Base-by-base conservation (phyloP, 208 protist genomes). In the Porcisia hertigi region DNA sequence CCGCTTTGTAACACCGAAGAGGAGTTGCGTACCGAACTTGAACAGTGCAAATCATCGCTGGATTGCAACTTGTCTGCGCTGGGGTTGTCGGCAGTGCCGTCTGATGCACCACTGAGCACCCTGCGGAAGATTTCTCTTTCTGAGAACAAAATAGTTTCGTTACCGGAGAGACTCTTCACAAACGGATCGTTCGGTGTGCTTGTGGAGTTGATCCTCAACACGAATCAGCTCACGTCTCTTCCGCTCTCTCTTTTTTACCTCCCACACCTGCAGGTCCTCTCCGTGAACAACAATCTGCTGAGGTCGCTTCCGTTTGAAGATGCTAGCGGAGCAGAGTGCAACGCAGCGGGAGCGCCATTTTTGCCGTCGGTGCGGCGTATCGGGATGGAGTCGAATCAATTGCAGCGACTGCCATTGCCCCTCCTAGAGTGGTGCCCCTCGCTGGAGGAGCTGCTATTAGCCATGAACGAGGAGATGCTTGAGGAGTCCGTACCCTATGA, bases 221-320 rank as follows among this genome's bases (percentile, higher is more conserved):
- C 89, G 0, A 97, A 97, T 75, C 57, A 80, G 43, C 80, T 97
- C 12, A 71, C 69, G 23, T 75, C 63, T 14, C 52, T 97, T 23
- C 93, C 93, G n/a, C 64, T 78, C 1, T 82, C 81, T 41, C 81
- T 97, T 23, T 92, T 97, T 53, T 80, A 73, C 52, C 73, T 95
- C n/a, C 79, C 82, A 2, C 76, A 86, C 25, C 77, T 97, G 43
- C 77, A 93, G 83, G 84, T 91, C 41, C 82, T 95, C 25, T 76
- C 88, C 52, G 73, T 97, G 14, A 90, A 94, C 71, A 84, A 92
- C 58, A 97, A 97, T 55, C 18, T 82, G 36, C 81, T 97, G 43
- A 71, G 59, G 14, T 77, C 71, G 25, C 55, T 90, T 30, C 78
- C 82, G 1, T 77, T 87, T 23, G 74, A 67, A 57, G 54, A 57